These are phyloP conservation scores for Entonaema liquescens DNA, from an alignment of 495 filamentous ascomycete genomes.

Conservation along the genomic window DNA sequence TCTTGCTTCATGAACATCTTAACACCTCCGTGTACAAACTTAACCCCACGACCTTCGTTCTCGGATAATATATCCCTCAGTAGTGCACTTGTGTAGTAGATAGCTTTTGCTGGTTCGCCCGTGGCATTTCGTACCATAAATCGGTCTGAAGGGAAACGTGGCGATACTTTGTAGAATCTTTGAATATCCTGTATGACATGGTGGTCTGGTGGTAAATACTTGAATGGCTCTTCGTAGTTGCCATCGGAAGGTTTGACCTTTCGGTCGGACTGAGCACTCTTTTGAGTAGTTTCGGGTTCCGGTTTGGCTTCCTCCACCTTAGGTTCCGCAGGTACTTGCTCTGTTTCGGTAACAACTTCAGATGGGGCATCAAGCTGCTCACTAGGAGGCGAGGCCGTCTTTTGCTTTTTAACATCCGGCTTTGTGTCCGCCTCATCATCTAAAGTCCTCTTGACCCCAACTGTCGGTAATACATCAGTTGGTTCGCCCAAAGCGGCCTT, in stretches of 20 bases:
- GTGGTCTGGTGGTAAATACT: conserved; percentile 78
- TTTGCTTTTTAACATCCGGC: conserved; percentile 41
- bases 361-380: conserved; percentile 31
- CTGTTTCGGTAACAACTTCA: conserved; percentile 20
- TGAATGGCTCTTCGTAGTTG: conserved; percentile 84
- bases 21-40: conserved; percentile 95
- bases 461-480: conserved; percentile 43
- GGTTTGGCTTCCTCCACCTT: conserved; percentile 26
- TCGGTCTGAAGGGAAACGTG: conserved; percentile 84
- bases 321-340: conserved; percentile 17
- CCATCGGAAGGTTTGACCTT: conserved; percentile 38
- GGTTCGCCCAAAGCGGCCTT: conserved; percentile 46
- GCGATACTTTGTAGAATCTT: conserved; percentile 81
- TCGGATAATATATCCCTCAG: conserved; percentile 79
- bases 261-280: conserved; percentile 34
- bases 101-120: conserved; percentile 82
- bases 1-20: conserved; percentile 99
- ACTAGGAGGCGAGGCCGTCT: conserved; percentile 33
- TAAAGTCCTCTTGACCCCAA: conserved; percentile 46
- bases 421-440: conserved; percentile 43
- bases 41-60: conserved; percentile 90
- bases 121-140: conserved; percentile 95
- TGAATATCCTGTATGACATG: conserved; percentile 76
- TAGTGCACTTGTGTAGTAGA: conserved; percentile 93
- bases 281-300: conserved; percentile 22